Percentiles rank a stretch among this genome's conserved stretches.
Conservation (phyloP, 2,329 filamentous ascomycete species). For the Fusarium decemcellulare region DNA sequence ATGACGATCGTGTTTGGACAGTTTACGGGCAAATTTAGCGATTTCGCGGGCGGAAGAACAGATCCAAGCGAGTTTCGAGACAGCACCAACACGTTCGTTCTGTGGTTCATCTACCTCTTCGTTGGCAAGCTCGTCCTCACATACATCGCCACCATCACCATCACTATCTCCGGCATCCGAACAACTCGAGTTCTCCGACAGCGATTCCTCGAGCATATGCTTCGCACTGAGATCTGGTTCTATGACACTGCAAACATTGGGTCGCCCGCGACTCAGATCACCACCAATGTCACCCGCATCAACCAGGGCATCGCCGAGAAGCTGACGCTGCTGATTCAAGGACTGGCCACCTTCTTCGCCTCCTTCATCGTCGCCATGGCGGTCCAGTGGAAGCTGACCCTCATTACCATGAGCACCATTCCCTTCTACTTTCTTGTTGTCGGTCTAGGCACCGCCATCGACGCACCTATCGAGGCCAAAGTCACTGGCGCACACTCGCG, state of each 20-base stretch:
- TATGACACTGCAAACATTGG: conserved; percentile 30
- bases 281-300: conserved; percentile 56
- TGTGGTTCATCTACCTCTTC: conserved; percentile 39
- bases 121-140: conserved; percentile 28
- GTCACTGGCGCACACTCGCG: conserved; percentile 49
- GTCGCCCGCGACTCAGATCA: conserved; percentile 48
- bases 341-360: conserved; percentile 53
- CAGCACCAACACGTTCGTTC: conserved; percentile 21
- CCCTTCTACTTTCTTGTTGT: conserved; percentile 48
- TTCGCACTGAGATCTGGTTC: conserved; percentile 36
- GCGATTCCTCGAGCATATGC: conserved; percentile 18
- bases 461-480: conserved; percentile 49
- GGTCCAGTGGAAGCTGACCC: conserved; percentile 58
- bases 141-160: conserved; percentile 17
- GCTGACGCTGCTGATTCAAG: conserved; percentile 54
- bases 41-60: conserved; percentile 20
- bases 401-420: conserved; percentile 53
- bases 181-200: conserved; percentile 31
- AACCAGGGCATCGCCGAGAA: conserved; percentile 57
- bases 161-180: conserved; percentile 28
- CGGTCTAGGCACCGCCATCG: conserved; percentile 39
- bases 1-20: conserved; percentile 37
- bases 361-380: conserved; percentile 55
- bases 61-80: conserved; percentile 13
- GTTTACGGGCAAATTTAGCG: conserved; percentile 27